These are phyloP conservation scores for Phytophthora melonis DNA, from an alignment of 352 stramenopile genomes.

Conservation along the genomic window DNA sequence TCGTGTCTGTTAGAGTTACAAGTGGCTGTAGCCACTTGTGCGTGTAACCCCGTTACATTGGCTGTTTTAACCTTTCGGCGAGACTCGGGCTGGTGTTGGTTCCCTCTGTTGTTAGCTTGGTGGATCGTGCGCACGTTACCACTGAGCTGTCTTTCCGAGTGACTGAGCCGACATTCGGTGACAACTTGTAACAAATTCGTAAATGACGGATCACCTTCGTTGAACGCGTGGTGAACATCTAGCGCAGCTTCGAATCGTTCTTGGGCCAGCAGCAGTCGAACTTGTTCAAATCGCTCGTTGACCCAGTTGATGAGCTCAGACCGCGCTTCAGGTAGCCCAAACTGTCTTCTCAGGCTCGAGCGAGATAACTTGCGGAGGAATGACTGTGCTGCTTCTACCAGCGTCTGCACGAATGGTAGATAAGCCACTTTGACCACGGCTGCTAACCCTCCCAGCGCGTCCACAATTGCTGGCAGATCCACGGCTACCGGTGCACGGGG, in stretches of 20 bases:
- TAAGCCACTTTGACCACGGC: background rate
- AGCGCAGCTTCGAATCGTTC: background rate
- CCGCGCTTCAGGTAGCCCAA: background rate
- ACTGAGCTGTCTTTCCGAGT: background rate
- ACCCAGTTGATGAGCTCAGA: conserved; percentile 11
- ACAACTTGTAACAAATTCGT: background rate
- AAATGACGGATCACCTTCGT: background rate
- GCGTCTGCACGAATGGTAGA: background rate
- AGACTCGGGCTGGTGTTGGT: background rate
- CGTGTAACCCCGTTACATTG: no score
- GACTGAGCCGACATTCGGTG: no score
- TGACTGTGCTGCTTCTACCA: background rate
- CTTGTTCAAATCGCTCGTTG: conserved; percentile 2
- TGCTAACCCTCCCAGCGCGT: background rate
- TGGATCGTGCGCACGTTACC: background rate
- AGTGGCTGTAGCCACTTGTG: no score
- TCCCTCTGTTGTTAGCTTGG: background rate
- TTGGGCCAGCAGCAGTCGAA: background rate
- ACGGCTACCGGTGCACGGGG: background rate
- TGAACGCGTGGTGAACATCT: background rate
- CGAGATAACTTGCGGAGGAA: background rate
- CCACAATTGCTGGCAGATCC: background rate
- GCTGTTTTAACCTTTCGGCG: background rate
- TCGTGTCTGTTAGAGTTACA: no score
- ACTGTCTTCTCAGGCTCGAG: background rate